Conservation (phyloP, 805 yeast species). For the Lachancea thermotolerans region DNA sequence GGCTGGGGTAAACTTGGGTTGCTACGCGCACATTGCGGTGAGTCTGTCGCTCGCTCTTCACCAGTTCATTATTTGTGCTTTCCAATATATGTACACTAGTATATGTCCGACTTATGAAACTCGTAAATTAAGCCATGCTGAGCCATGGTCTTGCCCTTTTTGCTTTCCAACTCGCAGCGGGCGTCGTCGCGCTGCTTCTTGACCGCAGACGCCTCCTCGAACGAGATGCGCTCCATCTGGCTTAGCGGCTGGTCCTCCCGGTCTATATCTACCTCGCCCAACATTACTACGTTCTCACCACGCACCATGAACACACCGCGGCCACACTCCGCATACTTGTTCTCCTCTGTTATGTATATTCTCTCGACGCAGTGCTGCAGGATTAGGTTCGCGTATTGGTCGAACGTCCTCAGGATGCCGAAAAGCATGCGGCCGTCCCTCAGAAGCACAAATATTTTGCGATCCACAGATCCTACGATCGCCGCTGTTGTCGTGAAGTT, state of each 20-base stretch:
- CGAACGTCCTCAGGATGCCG: slow-evolving; percentile 91
- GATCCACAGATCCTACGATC: slow-evolving; percentile 78
- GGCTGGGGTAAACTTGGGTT: no score
- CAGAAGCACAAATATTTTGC: slow-evolving; percentile 72
- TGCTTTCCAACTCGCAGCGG: slow-evolving; percentile 37
- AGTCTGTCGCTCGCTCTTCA: background rate
- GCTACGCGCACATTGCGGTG: background rate
- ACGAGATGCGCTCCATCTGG: slow-evolving; percentile 51
- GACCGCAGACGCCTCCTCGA: slow-evolving; percentile 50
- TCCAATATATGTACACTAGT: slow-evolving; percentile 37
- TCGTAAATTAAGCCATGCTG: slow-evolving; percentile 53
- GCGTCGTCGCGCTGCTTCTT: slow-evolving; percentile 27
- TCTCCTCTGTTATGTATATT: slow-evolving; percentile 52
- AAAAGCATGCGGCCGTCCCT: slow-evolving; percentile 85
- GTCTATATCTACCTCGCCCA: slow-evolving; percentile 91
- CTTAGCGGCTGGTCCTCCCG: slow-evolving; percentile 66
- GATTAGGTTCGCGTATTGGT: slow-evolving; percentile 88
- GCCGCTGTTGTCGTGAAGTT: slow-evolving; percentile 88
- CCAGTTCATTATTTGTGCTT: background rate
- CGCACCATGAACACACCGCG: slow-evolving; percentile 83
- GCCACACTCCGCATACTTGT: slow-evolving; percentile 63
- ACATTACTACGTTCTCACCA: slow-evolving; percentile 91
- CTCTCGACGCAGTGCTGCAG: slow-evolving; percentile 88
- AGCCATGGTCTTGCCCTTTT: slow-evolving; percentile 43
- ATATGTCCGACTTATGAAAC: slow-evolving; percentile 48